Percentiles rank a stretch among this genome's conserved stretches.
These are phyloP conservation scores for Cystobasidium tubakii DNA, from an alignment of 768 basidiomycete species.

Conservation along the genomic window DNA sequence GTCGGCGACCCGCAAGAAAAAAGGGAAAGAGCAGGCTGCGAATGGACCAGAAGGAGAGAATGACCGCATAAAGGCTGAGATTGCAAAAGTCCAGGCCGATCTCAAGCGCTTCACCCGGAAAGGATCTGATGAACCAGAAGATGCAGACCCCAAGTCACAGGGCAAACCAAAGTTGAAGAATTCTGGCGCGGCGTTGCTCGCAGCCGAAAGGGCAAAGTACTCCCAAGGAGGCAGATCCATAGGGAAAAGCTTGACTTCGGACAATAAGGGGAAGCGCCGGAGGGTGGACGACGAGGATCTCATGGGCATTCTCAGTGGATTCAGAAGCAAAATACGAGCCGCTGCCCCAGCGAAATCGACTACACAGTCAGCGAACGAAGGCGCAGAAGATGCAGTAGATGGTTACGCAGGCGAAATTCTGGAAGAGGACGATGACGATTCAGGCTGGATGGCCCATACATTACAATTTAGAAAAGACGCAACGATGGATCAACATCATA, in stretches of 20 bases:
- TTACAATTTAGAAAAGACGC: slow-evolving; percentile 47
- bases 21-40: slow-evolving; percentile 36
- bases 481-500: slow-evolving; percentile 39
- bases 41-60: slow-evolving; percentile 32
- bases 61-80: slow-evolving; percentile 42
- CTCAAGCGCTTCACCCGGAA: slow-evolving; percentile 38
- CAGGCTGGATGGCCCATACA: slow-evolving; percentile 40
- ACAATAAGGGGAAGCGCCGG: slow-evolving; percentile 33
- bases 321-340: slow-evolving; percentile 41
- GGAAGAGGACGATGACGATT: slow-evolving; percentile 43
- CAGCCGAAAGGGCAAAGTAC: slow-evolving; percentile 46
- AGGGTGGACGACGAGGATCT: slow-evolving; percentile 40
- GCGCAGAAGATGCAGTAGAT: slow-evolving; percentile 9
- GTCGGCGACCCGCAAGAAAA: not conserved
- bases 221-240: slow-evolving; percentile 19
- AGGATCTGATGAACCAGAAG: slow-evolving; percentile 37
- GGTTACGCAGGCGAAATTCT: slow-evolving; percentile 38
- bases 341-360: slow-evolving; percentile 34
- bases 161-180: slow-evolving; percentile 41
- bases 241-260: slow-evolving; percentile 16
- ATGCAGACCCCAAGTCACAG: not conserved
- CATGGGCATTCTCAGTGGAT: slow-evolving; percentile 38
- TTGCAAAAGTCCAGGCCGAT: slow-evolving; percentile 41
- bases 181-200: slow-evolving; percentile 40
- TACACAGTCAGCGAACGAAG: not conserved